Evolutionary conservation across 306 rosid genomes (phyloP).

Genomic region (Morella rubra): DNA sequence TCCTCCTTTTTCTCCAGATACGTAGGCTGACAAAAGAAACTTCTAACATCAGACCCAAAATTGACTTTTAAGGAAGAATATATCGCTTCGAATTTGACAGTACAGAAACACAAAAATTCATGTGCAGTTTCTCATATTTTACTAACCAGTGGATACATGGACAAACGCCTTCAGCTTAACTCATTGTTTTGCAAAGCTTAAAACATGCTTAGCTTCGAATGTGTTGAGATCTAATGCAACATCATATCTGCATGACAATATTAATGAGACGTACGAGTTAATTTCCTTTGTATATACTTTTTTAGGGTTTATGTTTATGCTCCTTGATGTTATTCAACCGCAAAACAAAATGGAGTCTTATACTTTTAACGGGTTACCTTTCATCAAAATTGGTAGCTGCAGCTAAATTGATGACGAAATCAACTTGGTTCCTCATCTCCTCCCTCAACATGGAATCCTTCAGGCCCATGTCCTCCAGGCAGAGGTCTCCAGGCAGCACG

Average conservation of each 20-base stretch:
- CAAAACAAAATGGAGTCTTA: too few species aligned
- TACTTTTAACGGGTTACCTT: slow-evolving; percentile 42
- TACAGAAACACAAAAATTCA: not conserved
- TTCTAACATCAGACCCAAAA: not conserved
- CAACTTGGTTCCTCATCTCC: slow-evolving; percentile 43
- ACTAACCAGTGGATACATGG: slow-evolving; percentile 79
- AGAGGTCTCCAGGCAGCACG: slow-evolving; percentile 65
- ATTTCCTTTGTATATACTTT: not conserved
- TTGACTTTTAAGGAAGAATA: not conserved
- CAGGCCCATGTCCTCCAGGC: slow-evolving; percentile 48
- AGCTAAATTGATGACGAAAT: slow-evolving; percentile 68
- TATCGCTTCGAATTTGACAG: too few species aligned
- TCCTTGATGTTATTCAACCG: too few species aligned
- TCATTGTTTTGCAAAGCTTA: slow-evolving; percentile 66
- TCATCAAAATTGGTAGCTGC: slow-evolving; percentile 79
- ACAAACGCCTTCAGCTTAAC: slow-evolving; percentile 48
- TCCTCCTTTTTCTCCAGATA: slow-evolving; percentile 71
- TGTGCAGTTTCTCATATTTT: not conserved
- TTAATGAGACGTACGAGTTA: too few species aligned
- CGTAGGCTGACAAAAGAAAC: slow-evolving; percentile 52
- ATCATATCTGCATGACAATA: slow-evolving; percentile 50
- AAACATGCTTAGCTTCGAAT: slow-evolving; percentile 57
- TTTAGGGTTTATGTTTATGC: not conserved
- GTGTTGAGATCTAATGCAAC: slow-evolving; percentile 58
- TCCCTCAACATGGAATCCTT: slow-evolving; percentile 44